Evolutionary conservation across 768 basidiomycete species (phyloP), one percentile per base, ranked within the genome.

Genomic region (Porpolomopsis calyptriformis): DNA sequence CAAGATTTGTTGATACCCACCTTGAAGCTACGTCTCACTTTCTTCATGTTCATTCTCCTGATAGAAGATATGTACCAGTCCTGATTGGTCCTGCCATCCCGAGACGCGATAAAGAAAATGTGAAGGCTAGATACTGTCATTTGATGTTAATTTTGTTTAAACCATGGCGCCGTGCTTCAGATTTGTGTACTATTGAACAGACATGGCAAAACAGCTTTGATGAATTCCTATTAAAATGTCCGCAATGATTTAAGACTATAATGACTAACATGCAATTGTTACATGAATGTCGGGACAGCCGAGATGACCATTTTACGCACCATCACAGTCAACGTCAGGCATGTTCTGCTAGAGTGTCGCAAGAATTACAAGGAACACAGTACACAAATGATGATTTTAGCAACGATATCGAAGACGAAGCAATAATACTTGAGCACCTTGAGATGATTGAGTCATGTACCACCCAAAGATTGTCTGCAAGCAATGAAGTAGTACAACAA

Each of bases 71-170:
- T n/a, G 55, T 69, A 29, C 62, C 63, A 14, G 64, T 68, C 0
- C 60, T 60, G 0, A 55, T 70, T 14, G 71, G 71, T 1, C 48
- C 64, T 0, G 36, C 43, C n/a, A 29, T 73, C 0, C 69, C 68
- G 3, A 48, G 63, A 0, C 44, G 59, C 3, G 63, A 70, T 47
- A 16, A 25, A 4, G n/a, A 40, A 5, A 45, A 57, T 3, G 2
- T 36, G 0, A 45, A 50, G 9, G 50, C 49, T 0, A 40, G 46
- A 4, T 68, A 66, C 45, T 62, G 57, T 43, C 49, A 62, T 2
- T 43, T 66, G 2, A 71, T 71, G 69, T 45, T 72, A 2, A 58
- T 68, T 11, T 55, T 71, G 0, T 72, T 72, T 52, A 69, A 69
- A 48, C 71, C 70, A 0, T 72, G 71, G 71, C 33, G 56, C 26